Evolutionary conservation across 1,284 basidiomycete species (phyloP).

Genomic region (Apiotrichum siamense): DNA sequence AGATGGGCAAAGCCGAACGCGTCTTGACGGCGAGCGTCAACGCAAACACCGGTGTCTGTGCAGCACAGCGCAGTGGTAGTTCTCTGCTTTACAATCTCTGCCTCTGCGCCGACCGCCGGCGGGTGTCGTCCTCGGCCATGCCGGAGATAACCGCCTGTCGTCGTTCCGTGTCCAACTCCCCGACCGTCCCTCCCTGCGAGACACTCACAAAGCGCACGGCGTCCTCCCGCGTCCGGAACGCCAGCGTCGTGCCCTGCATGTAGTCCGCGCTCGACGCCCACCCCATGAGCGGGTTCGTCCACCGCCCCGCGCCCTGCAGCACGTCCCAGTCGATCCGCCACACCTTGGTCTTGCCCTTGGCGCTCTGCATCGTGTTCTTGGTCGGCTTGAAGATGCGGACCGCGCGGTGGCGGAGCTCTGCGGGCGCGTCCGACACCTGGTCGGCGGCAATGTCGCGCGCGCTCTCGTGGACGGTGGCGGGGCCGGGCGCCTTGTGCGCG

Average conservation of each 20-base stretch:
- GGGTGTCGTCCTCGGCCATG: too few relatives aligned
- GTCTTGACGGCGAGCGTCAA: too few relatives aligned
- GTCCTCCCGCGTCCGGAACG: slow-evolving; percentile 84
- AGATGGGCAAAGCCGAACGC: too few relatives aligned
- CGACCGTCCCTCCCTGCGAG: not conserved
- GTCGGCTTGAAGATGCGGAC: slow-evolving; percentile 93
- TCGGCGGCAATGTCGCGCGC: slow-evolving; percentile 34
- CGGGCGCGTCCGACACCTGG: slow-evolving; percentile 46
- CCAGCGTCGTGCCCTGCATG: slow-evolving; percentile 85
- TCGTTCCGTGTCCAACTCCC: not conserved
- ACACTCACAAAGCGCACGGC: slow-evolving; percentile 70
- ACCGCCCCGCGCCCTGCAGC: slow-evolving; percentile 77
- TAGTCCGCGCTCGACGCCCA: slow-evolving; percentile 94
- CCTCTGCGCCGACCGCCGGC: too few relatives aligned
- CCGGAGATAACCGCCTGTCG: too few relatives aligned
- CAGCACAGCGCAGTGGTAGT: too few relatives aligned
- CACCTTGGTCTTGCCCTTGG: slow-evolving; percentile 72
- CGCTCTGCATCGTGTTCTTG: slow-evolving; percentile 93
- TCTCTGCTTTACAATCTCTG: too few relatives aligned
- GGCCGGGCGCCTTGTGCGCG: slow-evolving; percentile 18
- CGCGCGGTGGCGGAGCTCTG: slow-evolving; percentile 24
- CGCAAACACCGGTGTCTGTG: too few relatives aligned
- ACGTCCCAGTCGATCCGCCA: slow-evolving; percentile 97
- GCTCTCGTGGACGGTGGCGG: slow-evolving; percentile 21
- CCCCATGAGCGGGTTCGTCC: slow-evolving; percentile 99